These are phyloP conservation scores for Colletotrichum sojae DNA, from an alignment of 2,329 filamentous ascomycete genomes.

Conservation along the genomic window DNA sequence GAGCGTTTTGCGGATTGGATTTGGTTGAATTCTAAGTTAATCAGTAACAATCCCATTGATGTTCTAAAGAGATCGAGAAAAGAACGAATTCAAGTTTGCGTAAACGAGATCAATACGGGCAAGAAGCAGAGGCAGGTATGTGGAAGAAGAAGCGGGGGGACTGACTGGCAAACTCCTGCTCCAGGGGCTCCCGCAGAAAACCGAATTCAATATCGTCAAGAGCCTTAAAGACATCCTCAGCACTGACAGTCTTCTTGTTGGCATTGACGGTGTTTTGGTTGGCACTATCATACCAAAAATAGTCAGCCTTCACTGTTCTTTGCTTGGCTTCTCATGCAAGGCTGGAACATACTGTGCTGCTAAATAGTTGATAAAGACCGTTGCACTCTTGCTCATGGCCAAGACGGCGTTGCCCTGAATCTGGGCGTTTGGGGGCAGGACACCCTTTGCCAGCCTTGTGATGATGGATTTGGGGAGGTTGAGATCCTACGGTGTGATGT, in stretches of 20 bases:
- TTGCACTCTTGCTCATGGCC: slow-evolving; percentile 85
- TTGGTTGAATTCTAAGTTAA: slow-evolving; percentile 75
- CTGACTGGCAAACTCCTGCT: slow-evolving; percentile 83
- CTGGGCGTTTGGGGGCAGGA: slow-evolving; percentile 84
- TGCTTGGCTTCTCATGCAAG: neutral
- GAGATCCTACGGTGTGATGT: slow-evolving; percentile 70
- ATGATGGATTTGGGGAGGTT: slow-evolving; percentile 86
- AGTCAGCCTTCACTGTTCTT: neutral
- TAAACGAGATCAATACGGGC: too few relatives aligned
- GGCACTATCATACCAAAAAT: slow-evolving; percentile 65
- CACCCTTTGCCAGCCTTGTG: slow-evolving; percentile 83
- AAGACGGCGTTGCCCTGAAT: slow-evolving; percentile 87
- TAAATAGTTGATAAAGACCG: slow-evolving; percentile 86
- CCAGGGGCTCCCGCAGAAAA: slow-evolving; percentile 77
- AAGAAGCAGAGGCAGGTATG: neutral
- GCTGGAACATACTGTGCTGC: slow-evolving; percentile 74
- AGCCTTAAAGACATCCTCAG: slow-evolving; percentile 82
- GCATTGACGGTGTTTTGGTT: slow-evolving; percentile 77
- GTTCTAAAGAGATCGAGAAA: neutral
- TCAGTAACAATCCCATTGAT: neutral
- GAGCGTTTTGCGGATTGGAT: slow-evolving; percentile 82
- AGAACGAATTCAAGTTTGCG: too few relatives aligned
- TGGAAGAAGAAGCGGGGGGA: slow-evolving; percentile 37
- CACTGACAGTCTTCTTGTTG: slow-evolving; percentile 85
- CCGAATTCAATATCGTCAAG: slow-evolving; percentile 83